A percentile compares a stretch with the other conserved stretches of the same genome.
Conservation (phyloP, 2,329 filamentous ascomycete genomes). For the Diaporthe ilicicola region DNA sequence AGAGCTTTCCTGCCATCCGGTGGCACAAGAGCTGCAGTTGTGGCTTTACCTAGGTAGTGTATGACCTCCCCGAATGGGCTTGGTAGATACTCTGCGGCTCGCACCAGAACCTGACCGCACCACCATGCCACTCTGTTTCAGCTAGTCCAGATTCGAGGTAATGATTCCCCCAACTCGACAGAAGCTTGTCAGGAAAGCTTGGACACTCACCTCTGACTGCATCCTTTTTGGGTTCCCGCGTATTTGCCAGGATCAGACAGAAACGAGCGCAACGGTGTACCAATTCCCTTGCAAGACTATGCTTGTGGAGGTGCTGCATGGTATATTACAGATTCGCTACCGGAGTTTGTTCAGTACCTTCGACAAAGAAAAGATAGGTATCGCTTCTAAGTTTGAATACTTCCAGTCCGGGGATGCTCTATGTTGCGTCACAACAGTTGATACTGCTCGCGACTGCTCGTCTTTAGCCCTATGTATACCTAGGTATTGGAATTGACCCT, state of each 20-base stretch:
- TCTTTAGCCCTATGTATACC: conserved; percentile 6
- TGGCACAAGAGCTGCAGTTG: background rate
- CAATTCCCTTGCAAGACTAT: background rate
- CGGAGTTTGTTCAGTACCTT: background rate
- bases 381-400: conserved; percentile 9
- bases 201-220: background rate
- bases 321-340: background rate
- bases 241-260: background rate
- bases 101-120: conserved; percentile 1
- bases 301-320: background rate
- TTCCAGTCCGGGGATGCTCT: background rate
- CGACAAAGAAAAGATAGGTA: background rate
- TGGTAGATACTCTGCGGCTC: background rate
- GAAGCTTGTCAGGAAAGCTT: conserved; percentile 8
- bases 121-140: conserved; percentile 11
- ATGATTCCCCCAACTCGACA: background rate
- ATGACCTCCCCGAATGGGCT: background rate
- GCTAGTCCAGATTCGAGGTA: conserved; percentile 2
- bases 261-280: background rate
- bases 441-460: background rate
- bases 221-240: background rate
- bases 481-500: background rate
- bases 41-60: background rate
- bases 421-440: background rate
- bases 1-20: too few species aligned